Percentiles rank a stretch among this genome's conserved stretches.
Evolutionary conservation across 1,139 yeast species (phyloP).

Genomic region (Williopsis jadinii): DNA sequence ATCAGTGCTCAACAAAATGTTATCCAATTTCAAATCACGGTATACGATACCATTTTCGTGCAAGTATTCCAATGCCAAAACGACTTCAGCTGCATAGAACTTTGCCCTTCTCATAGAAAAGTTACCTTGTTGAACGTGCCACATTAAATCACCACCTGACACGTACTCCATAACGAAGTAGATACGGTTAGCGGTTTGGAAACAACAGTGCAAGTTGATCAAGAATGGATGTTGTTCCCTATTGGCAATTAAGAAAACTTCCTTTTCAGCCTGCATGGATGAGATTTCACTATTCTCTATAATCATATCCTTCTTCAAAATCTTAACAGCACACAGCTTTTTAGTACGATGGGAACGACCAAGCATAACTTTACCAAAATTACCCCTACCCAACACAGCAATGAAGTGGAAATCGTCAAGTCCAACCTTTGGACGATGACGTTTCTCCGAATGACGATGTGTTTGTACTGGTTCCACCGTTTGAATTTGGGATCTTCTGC

Average conservation of each 20-base stretch:
- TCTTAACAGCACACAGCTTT: conserved; percentile 87
- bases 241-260: conserved; percentile 87
- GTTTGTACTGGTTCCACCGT: conserved; percentile 1
- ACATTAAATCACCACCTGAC: conserved; percentile 97
- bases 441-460: conserved; percentile 20
- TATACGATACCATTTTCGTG: conserved; percentile 95
- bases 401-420: conserved; percentile 90
- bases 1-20: conserved; percentile 75
- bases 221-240: conserved; percentile 89
- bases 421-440: conserved; percentile 67
- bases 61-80: conserved; percentile 83
- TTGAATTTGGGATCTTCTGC: conserved; percentile 4
- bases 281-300: conserved; percentile 95
- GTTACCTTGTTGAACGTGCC: conserved; percentile 94
- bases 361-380: conserved; percentile 95
- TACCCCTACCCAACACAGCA: conserved; percentile 95
- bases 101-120: conserved; percentile 89
- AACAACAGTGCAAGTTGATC: conserved; percentile 86
- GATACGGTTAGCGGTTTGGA: conserved; percentile 95
- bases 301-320: conserved; percentile 88
- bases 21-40: conserved; percentile 93
- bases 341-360: conserved; percentile 79
- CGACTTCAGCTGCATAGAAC: conserved; percentile 94
- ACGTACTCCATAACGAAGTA: conserved; percentile 98
- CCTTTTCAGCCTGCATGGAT: conserved; percentile 87